Base-by-base conservation (phyloP, 306 rosid species). In the Cicer yamashitae region DNA sequence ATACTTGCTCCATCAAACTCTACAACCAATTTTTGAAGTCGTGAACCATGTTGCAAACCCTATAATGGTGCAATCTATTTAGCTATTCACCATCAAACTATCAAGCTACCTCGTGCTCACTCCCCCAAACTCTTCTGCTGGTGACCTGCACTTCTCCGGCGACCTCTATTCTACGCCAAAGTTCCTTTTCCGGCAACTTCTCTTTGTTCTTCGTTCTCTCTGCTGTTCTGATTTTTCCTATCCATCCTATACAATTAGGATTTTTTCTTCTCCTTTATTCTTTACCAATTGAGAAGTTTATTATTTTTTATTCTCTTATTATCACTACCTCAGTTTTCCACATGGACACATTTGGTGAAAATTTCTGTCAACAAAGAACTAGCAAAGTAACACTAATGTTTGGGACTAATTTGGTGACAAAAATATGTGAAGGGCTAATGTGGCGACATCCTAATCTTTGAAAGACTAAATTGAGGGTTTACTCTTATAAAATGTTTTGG, bases 311-410 rank as follows among this genome's bases (percentile, higher is more conserved):
- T 25, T 25, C 7, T 20, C 43, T 25, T 22, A 11, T 6, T 43
- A 46, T 66, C 54, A 3, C 71, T 5, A 44, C 40, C 10, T 10
- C 6, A 18, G 44, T 44, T 39, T 10, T 66, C 37, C 39, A 3
- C 71, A 4, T 10, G 71, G 71, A 66, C 7, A 10, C 20, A 67
- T 45, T 6, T 44, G 71, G 56, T 67, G 52, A 10, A 43, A 17
- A 43, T 1, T 18, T 20, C 39, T 44, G 2, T 43, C 10, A 30
- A 3, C 34, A 30, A 11, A 43, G 10, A 20, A 44, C 71, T 41
- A 41, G 8, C 8, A 2, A 2, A 22, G 25, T 34, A 13, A 34
- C 63, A 10, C 14, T 57, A 20, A 61, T 61, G 8, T 61, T 61
- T 38, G 22, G 8, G 13, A 17, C n/a, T 39, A 17, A 41, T 40